Conservation (phyloP, 176 grass and related monocot genomes). For the Ampelocalamus luodianensis region DNA sequence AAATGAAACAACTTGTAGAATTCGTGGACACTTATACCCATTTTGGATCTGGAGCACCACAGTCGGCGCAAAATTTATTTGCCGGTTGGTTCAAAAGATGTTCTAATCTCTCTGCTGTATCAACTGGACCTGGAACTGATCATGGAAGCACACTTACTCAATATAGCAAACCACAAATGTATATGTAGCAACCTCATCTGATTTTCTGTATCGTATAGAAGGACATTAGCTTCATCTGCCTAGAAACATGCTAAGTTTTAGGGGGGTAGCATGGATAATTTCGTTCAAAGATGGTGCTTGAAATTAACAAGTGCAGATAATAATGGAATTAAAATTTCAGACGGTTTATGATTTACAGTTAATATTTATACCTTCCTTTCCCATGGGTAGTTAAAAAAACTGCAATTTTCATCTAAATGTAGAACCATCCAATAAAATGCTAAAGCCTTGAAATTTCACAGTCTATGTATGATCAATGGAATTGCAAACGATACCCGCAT, state of each 20-base stretch:
- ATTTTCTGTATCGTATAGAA: not conserved
- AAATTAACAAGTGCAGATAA: not conserved
- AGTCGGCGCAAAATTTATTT: slow-evolving; percentile 81
- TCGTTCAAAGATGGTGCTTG: not conserved
- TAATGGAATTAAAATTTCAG: not conserved
- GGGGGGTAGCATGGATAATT: not conserved
- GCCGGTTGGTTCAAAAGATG: slow-evolving; percentile 64
- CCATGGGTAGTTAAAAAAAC: not conserved
- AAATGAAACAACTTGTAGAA: not conserved
- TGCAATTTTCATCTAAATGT: slow-evolving; percentile 9
- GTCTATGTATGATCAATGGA: not conserved
- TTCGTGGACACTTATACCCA: slow-evolving; percentile 80
- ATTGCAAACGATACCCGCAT: not conserved
- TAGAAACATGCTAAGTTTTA: slow-evolving; percentile 20
- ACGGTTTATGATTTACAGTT: not conserved
- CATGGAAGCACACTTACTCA: slow-evolving; percentile 27
- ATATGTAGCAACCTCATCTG: slow-evolving; percentile 24
- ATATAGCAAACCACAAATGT: not conserved
- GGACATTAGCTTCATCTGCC: not conserved
- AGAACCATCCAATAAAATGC: not conserved
- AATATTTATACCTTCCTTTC: not conserved
- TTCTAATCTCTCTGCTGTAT: slow-evolving; percentile 63
- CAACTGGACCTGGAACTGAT: slow-evolving; percentile 31
- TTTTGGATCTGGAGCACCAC: slow-evolving; percentile 87
- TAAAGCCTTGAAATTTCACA: not conserved